Conservation (phyloP, 495 filamentous ascomycete genomes). For the Penicillium tannophilum region DNA sequence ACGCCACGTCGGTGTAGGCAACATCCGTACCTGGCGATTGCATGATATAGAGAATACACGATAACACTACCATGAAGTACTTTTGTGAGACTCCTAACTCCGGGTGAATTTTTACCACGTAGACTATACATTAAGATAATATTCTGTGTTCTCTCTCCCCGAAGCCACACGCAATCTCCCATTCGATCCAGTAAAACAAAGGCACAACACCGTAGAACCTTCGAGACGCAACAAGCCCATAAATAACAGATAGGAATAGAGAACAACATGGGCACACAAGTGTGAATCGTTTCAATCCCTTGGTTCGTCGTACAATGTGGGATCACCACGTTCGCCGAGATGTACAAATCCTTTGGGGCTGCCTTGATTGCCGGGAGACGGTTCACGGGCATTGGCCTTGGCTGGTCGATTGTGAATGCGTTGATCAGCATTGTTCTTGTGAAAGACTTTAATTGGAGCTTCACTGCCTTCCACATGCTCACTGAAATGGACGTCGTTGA, state of each 20-base stretch:
- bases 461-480: conserved; percentile 58
- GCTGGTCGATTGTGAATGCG: conserved; percentile 41
- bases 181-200: background rate
- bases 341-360: conserved; percentile 74
- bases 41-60: conserved; percentile 4
- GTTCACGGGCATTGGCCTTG: conserved; percentile 46
- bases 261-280: background rate
- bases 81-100: background rate
- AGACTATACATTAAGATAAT: conserved; percentile 13
- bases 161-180: background rate
- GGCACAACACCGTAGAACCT: background rate
- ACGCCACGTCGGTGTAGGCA: conserved; percentile 24
- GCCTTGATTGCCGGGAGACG: conserved; percentile 62
- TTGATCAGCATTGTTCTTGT: conserved; percentile 67
- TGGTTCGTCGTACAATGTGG: conserved; percentile 70
- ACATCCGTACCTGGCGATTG: conserved; percentile 17
- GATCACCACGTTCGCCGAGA: conserved; percentile 82
- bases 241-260: background rate
- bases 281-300: conserved; percentile 44
- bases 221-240: background rate
- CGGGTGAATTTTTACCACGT: background rate
- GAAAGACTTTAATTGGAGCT: conserved; percentile 71
- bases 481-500: conserved; percentile 76
- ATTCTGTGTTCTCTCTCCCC: too few species aligned
- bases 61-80: too few species aligned